Conservation (phyloP, 306 rosid species). For the Clitoria ternatea region DNA sequence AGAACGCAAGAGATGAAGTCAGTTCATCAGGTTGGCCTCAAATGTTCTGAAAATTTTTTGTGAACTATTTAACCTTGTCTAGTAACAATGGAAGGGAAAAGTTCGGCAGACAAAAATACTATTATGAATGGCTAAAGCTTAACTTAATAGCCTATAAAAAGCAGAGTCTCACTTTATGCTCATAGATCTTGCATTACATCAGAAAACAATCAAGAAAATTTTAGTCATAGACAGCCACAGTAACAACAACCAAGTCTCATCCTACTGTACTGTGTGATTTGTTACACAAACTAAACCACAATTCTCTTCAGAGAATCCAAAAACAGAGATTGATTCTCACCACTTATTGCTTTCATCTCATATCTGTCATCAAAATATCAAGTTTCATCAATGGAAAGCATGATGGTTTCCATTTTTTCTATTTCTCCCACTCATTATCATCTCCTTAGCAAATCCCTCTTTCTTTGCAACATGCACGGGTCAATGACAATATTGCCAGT, state of each 20-base stretch:
- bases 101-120: conserved; percentile 6
- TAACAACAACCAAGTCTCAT: not conserved
- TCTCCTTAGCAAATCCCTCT: not conserved
- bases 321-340: not conserved
- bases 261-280: not conserved
- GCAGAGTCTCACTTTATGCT: not conserved
- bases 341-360: conserved; percentile 13
- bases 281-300: not conserved
- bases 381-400: not conserved
- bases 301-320: not conserved
- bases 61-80: not conserved
- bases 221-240: not conserved
- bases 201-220: conserved; percentile 3
- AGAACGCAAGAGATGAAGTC: not conserved
- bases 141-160: not conserved
- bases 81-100: not conserved
- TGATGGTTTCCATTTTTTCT: not conserved
- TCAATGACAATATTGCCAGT: not conserved
- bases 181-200: not conserved
- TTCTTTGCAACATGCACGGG: conserved; percentile 8
- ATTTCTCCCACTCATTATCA: not conserved
- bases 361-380: conserved; percentile 8
- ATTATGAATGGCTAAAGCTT: not conserved
- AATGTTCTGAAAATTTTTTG: not conserved
- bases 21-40: conserved; percentile 4